phyloP scores from a whole-genome alignment of 371 early-diverging fungal species.

The Rhizopus arrhizus region DNA sequence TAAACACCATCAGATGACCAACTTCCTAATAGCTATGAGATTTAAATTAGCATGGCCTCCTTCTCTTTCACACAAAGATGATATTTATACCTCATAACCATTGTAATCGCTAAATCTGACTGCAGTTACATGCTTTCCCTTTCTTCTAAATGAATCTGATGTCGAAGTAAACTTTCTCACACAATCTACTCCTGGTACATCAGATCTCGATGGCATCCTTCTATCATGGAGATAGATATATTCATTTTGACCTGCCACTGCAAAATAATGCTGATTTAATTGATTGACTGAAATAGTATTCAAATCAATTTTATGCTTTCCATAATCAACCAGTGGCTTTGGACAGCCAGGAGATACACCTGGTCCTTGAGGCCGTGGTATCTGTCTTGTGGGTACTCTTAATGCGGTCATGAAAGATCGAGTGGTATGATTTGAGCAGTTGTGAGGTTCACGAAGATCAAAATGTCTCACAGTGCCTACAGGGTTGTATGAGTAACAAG shows the following conservation, averaged over 20 bases:
- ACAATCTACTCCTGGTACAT: slow-evolving; percentile 27
- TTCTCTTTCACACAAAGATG: background rate
- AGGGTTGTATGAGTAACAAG: background rate
- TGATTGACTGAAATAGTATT: slow-evolving; percentile 57
- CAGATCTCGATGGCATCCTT: slow-evolving; percentile 43
- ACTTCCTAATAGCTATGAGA: slow-evolving; percentile 58
- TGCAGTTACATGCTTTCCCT: slow-evolving; percentile 40
- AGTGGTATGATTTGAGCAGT: slow-evolving; percentile 33
- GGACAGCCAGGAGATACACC: slow-evolving; percentile 36
- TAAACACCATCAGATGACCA: slow-evolving; percentile 63
- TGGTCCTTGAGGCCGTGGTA: slow-evolving; percentile 17
- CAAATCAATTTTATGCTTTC: slow-evolving; percentile 50
- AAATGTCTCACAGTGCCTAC: slow-evolving; percentile 64
- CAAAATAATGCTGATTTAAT: slow-evolving; percentile 58
- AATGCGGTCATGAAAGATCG: slow-evolving; percentile 31
- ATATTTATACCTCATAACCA: slow-evolving; percentile 39
- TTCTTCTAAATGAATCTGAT: slow-evolving; percentile 16
- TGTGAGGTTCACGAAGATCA: slow-evolving; percentile 59
- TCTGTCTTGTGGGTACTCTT: slow-evolving; percentile 24
- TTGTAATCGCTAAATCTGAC: slow-evolving; percentile 49
- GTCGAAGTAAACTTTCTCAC: slow-evolving; percentile 36
- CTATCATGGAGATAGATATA: slow-evolving; percentile 67
- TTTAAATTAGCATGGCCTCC: background rate
- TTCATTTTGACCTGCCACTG: slow-evolving; percentile 60
- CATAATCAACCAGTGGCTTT: slow-evolving; percentile 55